Conservation (phyloP, 768 basidiomycete genomes). For the Boletus pseudo-olivaceus region DNA sequence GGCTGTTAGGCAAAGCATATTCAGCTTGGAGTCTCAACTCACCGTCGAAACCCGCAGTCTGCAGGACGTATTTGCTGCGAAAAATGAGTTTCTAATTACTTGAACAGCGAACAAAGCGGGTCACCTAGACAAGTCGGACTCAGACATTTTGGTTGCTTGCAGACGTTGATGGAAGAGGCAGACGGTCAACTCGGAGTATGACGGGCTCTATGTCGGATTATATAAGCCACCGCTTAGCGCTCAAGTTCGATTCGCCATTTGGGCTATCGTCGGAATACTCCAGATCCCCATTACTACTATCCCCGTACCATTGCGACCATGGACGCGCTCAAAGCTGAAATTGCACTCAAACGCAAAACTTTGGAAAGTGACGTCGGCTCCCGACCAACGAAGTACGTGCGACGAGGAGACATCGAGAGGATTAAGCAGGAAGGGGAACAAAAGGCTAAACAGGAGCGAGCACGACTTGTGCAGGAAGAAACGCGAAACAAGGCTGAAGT, state of each 20-base stretch:
- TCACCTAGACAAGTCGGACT: conserved; percentile 54
- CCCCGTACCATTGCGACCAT: conserved; percentile 38
- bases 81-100: conserved; percentile 16
- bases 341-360: conserved; percentile 82
- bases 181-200: conserved; percentile 23
- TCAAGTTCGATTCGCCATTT: background rate
- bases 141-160: conserved; percentile 56
- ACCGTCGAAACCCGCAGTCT: conserved; percentile 96
- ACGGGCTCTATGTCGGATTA: conserved; percentile 37
- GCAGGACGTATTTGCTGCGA: conserved; percentile 77
- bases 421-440: conserved; percentile 47
- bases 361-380: conserved; percentile 43
- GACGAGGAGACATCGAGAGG: conserved; percentile 84
- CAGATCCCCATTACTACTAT: background rate
- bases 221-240: conserved; percentile 11
- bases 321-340: conserved; percentile 89
- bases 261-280: background rate
- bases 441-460: conserved; percentile 28
- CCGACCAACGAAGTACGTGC: conserved; percentile 84
- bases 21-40: conserved; percentile 17
- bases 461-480: conserved; percentile 34
- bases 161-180: conserved; percentile 41
- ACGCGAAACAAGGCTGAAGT: conserved; percentile 13
- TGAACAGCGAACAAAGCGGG: background rate
- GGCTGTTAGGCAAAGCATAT: conserved; percentile 5